Base-by-base conservation (phyloP, 352 stramenopile species). In the Pythium phragmitis region DNA sequence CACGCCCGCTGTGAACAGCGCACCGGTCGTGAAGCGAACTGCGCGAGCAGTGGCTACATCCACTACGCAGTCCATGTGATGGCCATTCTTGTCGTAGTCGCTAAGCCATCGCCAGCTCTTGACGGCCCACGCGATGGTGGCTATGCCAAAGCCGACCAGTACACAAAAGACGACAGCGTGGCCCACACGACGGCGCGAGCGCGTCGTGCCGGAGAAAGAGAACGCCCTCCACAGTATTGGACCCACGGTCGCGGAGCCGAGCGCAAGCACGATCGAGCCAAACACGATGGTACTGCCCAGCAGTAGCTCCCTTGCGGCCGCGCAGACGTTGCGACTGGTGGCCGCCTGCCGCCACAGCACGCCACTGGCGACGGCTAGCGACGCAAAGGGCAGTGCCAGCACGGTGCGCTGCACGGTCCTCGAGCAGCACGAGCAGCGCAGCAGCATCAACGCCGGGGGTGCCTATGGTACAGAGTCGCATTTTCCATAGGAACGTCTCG, bases 341-440 rank as follows among this genome's bases (percentile, higher is more conserved):
- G 54, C 19, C 8, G 41, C 67, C 3, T 76, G 57, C 17, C 64
- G 45, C 72, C 74, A 89, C 4, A 72, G 67, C 3, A 56, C 66
- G 2, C 57, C 28, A 39, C 78, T 76, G 8, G 68, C 46, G 6
- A 33, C 33, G 4, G 60, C 33, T 2, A 85, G 58, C 16, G 69
- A 42, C 5, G 30, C 13, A 12, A 82, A 50, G 14, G 77, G 74
- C 26, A 68, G 57, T 14, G 82, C 26, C 12, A 87, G 17, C 4
- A 77, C 26, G 7, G 52, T 34, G 16, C 77, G 70, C 41, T 83
- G 73, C 30, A 75, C 64, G n/a, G 69, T 36, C 12, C 60, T 55
- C 7, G 77, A 81, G 63, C 74, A 89, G 60, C 80, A 89, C 17
- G 74, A 81, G 34, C 80, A 89, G 52, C 80, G 76, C n/a, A 89